Evolutionary conservation across 1,139 yeast species (phyloP).

Genomic region (Geotrichum fermentans): DNA sequence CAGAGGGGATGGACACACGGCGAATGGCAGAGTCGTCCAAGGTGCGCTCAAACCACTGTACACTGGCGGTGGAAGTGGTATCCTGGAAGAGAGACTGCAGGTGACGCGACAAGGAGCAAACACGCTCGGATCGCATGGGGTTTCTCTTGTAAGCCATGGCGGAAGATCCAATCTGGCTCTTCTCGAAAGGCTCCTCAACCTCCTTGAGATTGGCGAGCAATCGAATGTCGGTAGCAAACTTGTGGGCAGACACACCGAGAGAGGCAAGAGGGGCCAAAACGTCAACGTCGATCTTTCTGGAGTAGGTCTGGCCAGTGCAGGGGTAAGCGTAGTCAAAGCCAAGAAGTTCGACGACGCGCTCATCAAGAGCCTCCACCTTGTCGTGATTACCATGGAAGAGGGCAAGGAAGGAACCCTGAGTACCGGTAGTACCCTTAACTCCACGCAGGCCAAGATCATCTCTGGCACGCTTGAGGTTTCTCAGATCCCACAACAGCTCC

Average conservation of each 20-base stretch:
- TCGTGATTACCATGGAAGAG: constrained; percentile 96
- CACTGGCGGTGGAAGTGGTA: constrained; percentile 93
- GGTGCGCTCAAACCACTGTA: constrained; percentile 99
- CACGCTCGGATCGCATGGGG: constrained; percentile 99
- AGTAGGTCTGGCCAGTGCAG: constrained; percentile 96
- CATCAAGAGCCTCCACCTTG: constrained; percentile 87
- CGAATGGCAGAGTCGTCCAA: constrained; percentile 97
- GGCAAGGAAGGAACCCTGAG: constrained; percentile 93
- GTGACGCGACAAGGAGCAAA: constrained; percentile 94
- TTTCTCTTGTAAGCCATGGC: constrained; percentile 99
- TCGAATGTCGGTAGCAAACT: constrained; percentile 95
- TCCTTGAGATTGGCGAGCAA: constrained; percentile 94
- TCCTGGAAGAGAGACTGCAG: constrained; percentile 86
- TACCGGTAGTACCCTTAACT: constrained; percentile 98
- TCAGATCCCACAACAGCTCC: constrained; percentile 94
- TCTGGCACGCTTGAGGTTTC: constrained; percentile 94
- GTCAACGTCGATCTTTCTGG: constrained; percentile 95
- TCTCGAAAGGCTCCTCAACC: constrained; percentile 97
- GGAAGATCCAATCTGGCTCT: constrained; percentile 93
- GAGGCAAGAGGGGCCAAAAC: constrained; percentile 89
- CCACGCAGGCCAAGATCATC: constrained; percentile 96
- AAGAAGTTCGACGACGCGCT: constrained; percentile 83
- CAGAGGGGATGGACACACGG: constrained; percentile 94
- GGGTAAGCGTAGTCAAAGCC: constrained; percentile 96
- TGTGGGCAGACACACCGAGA: constrained; percentile 94